Base-by-base conservation (phyloP, 768 basidiomycete genomes). In the Agaricus bisporus region DNA sequence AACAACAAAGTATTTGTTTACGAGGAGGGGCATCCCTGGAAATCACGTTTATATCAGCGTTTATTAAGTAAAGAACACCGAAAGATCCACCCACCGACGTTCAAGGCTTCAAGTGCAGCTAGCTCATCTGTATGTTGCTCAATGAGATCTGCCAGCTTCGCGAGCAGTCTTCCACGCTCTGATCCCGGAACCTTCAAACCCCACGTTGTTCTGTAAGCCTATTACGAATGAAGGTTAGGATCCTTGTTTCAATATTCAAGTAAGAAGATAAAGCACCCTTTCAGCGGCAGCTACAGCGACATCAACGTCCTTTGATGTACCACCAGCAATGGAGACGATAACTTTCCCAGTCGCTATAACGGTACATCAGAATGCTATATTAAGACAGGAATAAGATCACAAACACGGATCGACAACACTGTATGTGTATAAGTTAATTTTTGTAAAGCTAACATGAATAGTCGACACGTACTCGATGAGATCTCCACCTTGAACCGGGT, bases 71-170 rank as follows among this genome's bases (percentile, higher is more conserved):
- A 17, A 37, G 38, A 10, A 18, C 41, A 8, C 25, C 14, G 11
- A 22, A 22, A 22, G 22, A 22, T 22, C 22, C 22, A 59, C 60
- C 11, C 12, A 82, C 81, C 80, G 53, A 83, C 83, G 64, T 92
- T 81, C 58, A 88, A 68, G 15, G 83, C 70, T 68, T 92, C 91
- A 39, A 93, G 66, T 0, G 88, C 88, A 1, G 85, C 80, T 52
- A 92, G 72, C 51, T 81, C 79, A 26, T 88, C 83, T 1, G 64
- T 62, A 68, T 91, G 65, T 38, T 70, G 57, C 60, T 87, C 83
- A 62, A 94, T 74, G 52, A 86, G 66, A 35, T 78, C 71, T 1
- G 83, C 84, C 45, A 94, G 76, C 59, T 83, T 84, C 61, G 66
- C 65, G 29, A 94, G 67, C 25, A 88, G 71, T 52, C 69, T 66